phyloP scores from a whole-genome alignment of 108 stramenopile genomes.

The Nitzschia sp. region DNA sequence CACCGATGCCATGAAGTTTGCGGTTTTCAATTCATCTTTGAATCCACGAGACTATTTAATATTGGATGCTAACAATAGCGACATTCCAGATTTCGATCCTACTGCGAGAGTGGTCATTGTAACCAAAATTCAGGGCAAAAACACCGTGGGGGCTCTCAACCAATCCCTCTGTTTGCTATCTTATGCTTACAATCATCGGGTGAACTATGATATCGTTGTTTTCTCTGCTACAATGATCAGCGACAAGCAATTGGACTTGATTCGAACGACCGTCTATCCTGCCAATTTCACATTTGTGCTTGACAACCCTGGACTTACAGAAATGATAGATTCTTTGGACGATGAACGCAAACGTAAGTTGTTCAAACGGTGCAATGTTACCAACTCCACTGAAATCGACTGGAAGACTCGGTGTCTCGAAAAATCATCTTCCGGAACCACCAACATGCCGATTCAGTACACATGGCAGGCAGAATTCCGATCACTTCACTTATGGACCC shows the following conservation, averaged over 20 bases:
- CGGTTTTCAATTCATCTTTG: too few species aligned
- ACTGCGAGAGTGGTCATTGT: conserved; percentile 38
- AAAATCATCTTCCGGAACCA: neutral
- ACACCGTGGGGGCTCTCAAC: neutral
- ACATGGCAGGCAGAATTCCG: conserved; percentile 59
- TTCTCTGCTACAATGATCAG: conserved; percentile 35
- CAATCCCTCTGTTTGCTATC: conserved; percentile 49
- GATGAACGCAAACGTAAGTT: conserved; percentile 21
- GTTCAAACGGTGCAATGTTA: conserved; percentile 35
- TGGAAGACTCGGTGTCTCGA: conserved; percentile 34
- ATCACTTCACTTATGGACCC: conserved; percentile 47
- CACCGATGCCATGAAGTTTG: too few species aligned
- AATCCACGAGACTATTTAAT: neutral
- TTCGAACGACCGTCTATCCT: conserved; percentile 21
- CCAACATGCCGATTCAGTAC: conserved; percentile 16
- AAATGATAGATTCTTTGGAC: conserved; percentile 28
- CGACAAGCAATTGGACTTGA: neutral
- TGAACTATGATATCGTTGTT: conserved; percentile 43
- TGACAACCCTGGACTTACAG: conserved; percentile 40
- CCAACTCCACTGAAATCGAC: neutral
- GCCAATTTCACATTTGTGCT: conserved; percentile 40
- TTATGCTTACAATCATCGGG: conserved; percentile 45
- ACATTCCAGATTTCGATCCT: conserved; percentile 14
- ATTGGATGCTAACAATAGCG: neutral
- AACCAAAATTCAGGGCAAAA: conserved; percentile 44